Conservation (phyloP, 495 filamentous ascomycete genomes). For the Penicillium crystallinum region DNA sequence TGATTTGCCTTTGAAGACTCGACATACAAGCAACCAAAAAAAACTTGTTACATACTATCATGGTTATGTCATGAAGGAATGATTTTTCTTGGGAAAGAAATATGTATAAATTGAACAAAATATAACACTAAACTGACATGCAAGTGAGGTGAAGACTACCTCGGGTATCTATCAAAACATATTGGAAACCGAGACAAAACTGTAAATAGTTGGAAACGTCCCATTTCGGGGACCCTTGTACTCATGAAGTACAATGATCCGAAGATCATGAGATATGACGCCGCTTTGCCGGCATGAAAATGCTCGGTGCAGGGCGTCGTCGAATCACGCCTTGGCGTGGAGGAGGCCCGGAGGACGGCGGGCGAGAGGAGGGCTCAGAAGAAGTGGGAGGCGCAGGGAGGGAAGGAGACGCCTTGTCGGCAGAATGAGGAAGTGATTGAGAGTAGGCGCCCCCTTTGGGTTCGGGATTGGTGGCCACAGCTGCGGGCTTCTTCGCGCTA, state of each 20-base stretch:
- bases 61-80: no score
- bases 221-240: neutral
- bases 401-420: neutral
- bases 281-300: conserved; percentile 41
- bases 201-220: neutral
- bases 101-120: no score
- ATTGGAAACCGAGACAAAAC: neutral
- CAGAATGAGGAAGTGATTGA: neutral
- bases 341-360: conserved; percentile 1
- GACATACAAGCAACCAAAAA: no score
- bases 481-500: conserved; percentile 1
- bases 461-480: neutral
- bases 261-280: conserved; percentile 19
- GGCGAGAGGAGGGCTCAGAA: neutral
- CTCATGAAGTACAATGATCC: no score
- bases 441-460: conserved; percentile 3
- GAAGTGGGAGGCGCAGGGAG: neutral
- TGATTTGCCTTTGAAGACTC: no score
- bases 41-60: no score
- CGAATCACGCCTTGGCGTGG: conserved; percentile 23
- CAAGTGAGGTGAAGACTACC: neutral
- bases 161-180: conserved; percentile 3
- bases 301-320: conserved; percentile 30
- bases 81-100: no score
- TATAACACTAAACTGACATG: neutral